phyloP scores from a whole-genome alignment of 1,284 basidiomycete species.

The Porphyrellus sp. region DNA sequence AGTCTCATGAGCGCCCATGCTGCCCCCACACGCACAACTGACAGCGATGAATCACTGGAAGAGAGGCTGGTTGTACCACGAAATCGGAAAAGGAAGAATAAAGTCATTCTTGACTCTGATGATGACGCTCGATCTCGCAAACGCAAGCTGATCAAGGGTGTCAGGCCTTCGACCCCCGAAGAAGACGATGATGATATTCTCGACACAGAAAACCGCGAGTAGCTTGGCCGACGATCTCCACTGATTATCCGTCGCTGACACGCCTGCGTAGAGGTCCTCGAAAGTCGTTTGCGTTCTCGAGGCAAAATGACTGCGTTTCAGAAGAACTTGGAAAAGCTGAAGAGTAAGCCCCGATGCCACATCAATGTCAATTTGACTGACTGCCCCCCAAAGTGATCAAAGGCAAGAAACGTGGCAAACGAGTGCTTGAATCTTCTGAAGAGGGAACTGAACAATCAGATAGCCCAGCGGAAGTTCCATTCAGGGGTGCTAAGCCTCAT shows the following conservation, averaged over 20 bases:
- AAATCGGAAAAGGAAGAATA: slow-evolving; percentile 21
- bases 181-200: slow-evolving; percentile 50
- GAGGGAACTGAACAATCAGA: slow-evolving; percentile 37
- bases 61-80: slow-evolving; percentile 13
- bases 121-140: slow-evolving; percentile 35
- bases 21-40: slow-evolving; percentile 9
- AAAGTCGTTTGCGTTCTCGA: slow-evolving; percentile 58
- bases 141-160: slow-evolving; percentile 50
- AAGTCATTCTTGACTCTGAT: slow-evolving; percentile 28
- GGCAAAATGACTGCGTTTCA: slow-evolving; percentile 59
- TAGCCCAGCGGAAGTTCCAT: slow-evolving; percentile 27
- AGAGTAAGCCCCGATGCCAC: slow-evolving; percentile 38
- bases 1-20: slow-evolving; percentile 20
- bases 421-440: slow-evolving; percentile 37
- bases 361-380: slow-evolving; percentile 5
- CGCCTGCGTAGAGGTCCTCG: slow-evolving; percentile 52
- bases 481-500: slow-evolving; percentile 31
- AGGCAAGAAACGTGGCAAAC: slow-evolving; percentile 51
- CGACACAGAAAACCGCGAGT: slow-evolving; percentile 54
- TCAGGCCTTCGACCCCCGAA: slow-evolving; percentile 44
- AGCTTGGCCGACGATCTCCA: not conserved
- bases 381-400: slow-evolving; percentile 13
- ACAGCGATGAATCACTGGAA: slow-evolving; percentile 31
- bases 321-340: slow-evolving; percentile 58
- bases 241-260: not conserved